phyloP scores from a whole-genome alignment of 192 early-diverging fungal species.

The Linnemannia hyalina region DNA sequence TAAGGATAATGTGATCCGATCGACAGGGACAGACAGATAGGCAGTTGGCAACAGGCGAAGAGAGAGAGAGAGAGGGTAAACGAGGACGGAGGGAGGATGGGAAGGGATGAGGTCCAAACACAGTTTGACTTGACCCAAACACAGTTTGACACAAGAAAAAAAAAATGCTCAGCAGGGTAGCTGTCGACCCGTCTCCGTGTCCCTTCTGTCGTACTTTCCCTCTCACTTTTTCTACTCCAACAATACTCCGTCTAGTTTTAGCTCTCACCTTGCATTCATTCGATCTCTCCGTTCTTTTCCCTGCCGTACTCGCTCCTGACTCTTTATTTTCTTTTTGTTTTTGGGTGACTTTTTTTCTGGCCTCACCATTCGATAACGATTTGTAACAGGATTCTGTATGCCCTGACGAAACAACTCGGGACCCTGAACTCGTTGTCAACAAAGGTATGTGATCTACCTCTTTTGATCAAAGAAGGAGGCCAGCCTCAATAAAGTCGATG shows the following conservation, averaged over 20 bases:
- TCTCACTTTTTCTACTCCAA: not conserved
- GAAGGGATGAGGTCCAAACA: constrained; percentile 48
- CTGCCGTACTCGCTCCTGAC: not conserved
- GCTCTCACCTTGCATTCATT: not conserved
- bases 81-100: not conserved
- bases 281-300: not conserved
- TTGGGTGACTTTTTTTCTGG: not conserved
- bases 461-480: too few species aligned
- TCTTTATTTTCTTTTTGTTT: not conserved
- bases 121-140: constrained; percentile 56
- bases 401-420: not conserved
- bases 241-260: not conserved
- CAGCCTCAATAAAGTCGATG: too few species aligned
- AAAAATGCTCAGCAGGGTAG: constrained; percentile 15
- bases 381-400: not conserved
- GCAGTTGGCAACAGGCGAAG: not conserved
- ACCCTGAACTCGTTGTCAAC: too few species aligned
- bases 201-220: not conserved
- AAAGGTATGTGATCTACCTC: too few species aligned
- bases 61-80: not conserved
- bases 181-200: not conserved
- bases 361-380: not conserved
- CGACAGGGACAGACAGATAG: not conserved
- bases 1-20: not conserved
- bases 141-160: constrained; percentile 46